Conservation (phyloP, 2,329 filamentous ascomycete genomes). For the Rutstroemia sp. region DNA sequence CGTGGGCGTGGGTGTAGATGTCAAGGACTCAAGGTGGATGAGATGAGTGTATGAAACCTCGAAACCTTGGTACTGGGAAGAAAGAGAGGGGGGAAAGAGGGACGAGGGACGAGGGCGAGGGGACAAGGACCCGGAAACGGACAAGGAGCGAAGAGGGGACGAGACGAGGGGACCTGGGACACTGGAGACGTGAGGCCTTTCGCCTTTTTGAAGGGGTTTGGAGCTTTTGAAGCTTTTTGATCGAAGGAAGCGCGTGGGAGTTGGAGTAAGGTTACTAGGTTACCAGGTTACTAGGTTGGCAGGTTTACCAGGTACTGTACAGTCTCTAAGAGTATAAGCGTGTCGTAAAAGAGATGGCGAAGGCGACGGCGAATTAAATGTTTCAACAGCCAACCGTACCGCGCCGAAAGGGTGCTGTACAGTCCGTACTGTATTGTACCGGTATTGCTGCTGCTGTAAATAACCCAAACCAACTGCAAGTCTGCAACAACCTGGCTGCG, state of each 20-base stretch:
- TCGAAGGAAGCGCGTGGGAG: conserved; percentile 2
- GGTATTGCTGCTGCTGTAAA: neutral
- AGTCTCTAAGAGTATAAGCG: no score
- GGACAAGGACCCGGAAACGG: neutral
- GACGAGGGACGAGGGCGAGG: neutral
- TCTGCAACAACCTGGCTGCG: no score
- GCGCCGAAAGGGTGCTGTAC: neutral
- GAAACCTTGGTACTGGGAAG: neutral
- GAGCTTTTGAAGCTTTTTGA: neutral
- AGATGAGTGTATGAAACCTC: neutral
- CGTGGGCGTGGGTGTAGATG: no score
- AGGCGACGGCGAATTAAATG: neutral
- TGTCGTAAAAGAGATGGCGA: neutral
- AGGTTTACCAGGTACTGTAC: no score
- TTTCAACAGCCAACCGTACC: neutral
- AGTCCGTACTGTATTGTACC: neutral
- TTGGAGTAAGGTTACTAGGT: no score
- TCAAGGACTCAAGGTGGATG: neutral
- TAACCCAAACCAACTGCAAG: neutral
- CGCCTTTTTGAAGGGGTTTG: no score
- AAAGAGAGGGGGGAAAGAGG: neutral
- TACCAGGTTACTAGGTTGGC: no score
- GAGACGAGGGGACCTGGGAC: neutral
- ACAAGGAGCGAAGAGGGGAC: neutral
- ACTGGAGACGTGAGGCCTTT: neutral